These are phyloP conservation scores for Tephrocybe sp. DNA, from an alignment of 768 basidiomycete genomes.

Conservation along the genomic window DNA sequence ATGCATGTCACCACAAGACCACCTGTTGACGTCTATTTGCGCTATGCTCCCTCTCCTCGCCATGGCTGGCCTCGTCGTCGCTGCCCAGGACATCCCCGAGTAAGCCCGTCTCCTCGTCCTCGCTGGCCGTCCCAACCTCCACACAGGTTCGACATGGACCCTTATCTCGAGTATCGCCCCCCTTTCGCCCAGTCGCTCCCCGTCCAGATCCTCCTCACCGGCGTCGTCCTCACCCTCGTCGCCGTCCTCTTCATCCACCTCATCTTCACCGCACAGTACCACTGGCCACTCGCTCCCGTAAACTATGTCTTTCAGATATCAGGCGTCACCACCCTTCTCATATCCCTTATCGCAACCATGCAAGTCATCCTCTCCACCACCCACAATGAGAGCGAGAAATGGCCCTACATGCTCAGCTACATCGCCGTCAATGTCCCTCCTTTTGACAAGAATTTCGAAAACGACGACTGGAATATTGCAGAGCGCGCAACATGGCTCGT, in stretches of 20 bases:
- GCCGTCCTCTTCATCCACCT: constrained; percentile 88
- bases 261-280: constrained; percentile 93
- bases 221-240: constrained; percentile 82
- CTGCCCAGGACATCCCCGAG: constrained; percentile 13
- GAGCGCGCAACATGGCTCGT: constrained; percentile 80
- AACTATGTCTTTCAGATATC: constrained; percentile 91
- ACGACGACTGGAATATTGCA: constrained; percentile 56
- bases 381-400: constrained; percentile 61
- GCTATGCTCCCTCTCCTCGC: constrained; percentile 2
- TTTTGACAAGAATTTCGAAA: constrained; percentile 29
- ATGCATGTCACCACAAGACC: not conserved
- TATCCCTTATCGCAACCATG: constrained; percentile 75
- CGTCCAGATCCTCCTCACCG: constrained; percentile 84
- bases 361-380: constrained; percentile 68
- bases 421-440: constrained; percentile 80
- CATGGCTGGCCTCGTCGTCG: not conserved
- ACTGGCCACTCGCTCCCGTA: constrained; percentile 89
- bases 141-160: constrained; percentile 48
- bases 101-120: constrained; percentile 4
- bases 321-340: constrained; percentile 78
- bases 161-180: constrained; percentile 78
- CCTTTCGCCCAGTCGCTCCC: constrained; percentile 86
- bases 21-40: constrained; percentile 9
- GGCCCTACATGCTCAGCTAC: constrained; percentile 98
- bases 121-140: not conserved